Evolutionary conservation across 169 alveolate genomes (phyloP).

Genomic region (Plasmodium blacklocki): DNA sequence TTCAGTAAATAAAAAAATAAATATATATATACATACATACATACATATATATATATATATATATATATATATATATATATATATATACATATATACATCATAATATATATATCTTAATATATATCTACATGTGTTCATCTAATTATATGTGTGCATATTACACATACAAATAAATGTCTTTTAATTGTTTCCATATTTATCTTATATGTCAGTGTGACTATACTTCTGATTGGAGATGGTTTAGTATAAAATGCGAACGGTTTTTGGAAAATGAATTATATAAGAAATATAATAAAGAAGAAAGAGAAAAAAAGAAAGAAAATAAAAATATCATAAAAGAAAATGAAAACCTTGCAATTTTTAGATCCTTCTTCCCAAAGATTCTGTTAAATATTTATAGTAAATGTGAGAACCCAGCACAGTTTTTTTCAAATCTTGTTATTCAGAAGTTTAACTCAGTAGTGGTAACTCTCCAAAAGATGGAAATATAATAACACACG

Average conservation of each 20-base stretch:
- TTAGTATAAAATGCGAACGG: constrained; percentile 60
- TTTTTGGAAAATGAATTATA: constrained; percentile 25
- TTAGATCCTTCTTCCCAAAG: constrained; percentile 48
- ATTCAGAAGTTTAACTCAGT: constrained; percentile 55
- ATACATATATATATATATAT: too few relatives aligned
- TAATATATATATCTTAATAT: too few relatives aligned
- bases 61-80: too few relatives aligned
- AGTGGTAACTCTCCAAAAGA: constrained; percentile 11
- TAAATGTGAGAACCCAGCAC: constrained; percentile 27
- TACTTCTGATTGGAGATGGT: constrained; percentile 74
- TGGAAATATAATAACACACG: not conserved
- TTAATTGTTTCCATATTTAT: not conserved
- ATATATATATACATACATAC: too few relatives aligned
- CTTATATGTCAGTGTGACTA: constrained; percentile 14
- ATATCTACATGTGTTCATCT: too few relatives aligned
- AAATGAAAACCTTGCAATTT: constrained; percentile 21
- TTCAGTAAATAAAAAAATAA: constrained; percentile 9
- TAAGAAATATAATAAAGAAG: constrained; percentile 13
- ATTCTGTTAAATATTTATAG: constrained; percentile 38
- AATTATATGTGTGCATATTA: too few relatives aligned
- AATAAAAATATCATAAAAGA: constrained; percentile 12
- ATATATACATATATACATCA: too few relatives aligned
- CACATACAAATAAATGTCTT: too few relatives aligned
- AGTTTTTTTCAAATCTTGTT: constrained; percentile 27
- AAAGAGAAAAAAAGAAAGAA: constrained; percentile 1